Base-by-base conservation (phyloP, 2,329 filamentous ascomycete species). In the Arthroderma uncinatum region DNA sequence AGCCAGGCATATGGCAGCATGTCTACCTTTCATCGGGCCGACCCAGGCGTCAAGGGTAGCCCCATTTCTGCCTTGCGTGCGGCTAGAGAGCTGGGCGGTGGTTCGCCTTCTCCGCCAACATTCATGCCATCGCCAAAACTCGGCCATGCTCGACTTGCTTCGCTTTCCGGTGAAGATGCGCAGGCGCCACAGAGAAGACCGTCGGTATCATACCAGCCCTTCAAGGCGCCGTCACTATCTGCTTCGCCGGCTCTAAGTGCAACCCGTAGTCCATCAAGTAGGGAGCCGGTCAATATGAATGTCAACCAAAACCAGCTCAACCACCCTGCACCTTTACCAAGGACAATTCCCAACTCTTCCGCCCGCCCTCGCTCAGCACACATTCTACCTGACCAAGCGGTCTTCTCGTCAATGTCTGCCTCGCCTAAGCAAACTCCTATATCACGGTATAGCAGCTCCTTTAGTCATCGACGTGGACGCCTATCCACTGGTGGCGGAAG, bases 211-310 rank as follows among this genome's bases (percentile, higher is more conserved):
- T 95, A 96, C 65, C 89, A 94, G 64, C 91, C 92, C 0, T 98
- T 98, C 76, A 98, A 98, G 72, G 89, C 91, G 12, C 92, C 92
- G 9, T 94, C 92, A 1, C 77, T 97, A n/a, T 95, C 91, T 1
- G 89, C 87, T 2, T 96, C 91, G 3, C 92, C 91, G 16, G 36
- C 12, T 3, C 36, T 19, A 12, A 16, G 37, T 16, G 77, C 79
- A n/a, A 72, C 75, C 3, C 74, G 77, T 40, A 73, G 79, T 40
- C 23, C 53, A 33, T 55, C 53, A 44, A 55, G 14, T 19, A 21
- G 36, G 34, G 36, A 33, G 4, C 30, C 30, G 2, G 16, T 25
- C 14, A 40, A n/a, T 34, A 55, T 42, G 14, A 44, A 33, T n/a
- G 16, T 33, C 25, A 33, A 12, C 21, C 6, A 34, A 21, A 30